Evolutionary conservation across 208 protist genomes (phyloP).

Genomic region (Leishmania martiniquensis): DNA sequence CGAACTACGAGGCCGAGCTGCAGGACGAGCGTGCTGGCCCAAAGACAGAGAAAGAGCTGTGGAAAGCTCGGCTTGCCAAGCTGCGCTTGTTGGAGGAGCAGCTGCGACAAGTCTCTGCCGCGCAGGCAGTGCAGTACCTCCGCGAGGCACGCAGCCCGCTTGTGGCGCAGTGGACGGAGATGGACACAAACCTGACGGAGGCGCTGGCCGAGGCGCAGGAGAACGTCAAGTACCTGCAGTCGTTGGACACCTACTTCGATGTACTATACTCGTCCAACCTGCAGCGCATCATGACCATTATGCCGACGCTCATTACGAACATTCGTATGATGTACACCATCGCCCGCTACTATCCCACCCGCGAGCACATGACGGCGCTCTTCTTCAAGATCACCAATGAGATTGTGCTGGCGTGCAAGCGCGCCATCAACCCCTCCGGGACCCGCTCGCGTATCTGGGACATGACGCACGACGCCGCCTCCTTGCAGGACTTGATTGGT

Average conservation of each 20-base stretch:
- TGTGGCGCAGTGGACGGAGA: conserved; percentile 88
- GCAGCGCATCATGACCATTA: conserved; percentile 92
- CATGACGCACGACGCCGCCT: conserved; percentile 74
- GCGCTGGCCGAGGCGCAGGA: conserved; percentile 98
- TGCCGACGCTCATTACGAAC: conserved; percentile 96
- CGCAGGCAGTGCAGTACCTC: conserved; percentile 91
- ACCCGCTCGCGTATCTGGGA: conserved; percentile 93
- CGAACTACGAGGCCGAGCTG: conserved; percentile 92
- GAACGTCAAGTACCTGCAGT: conserved; percentile 98
- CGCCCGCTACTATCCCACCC: conserved; percentile 96
- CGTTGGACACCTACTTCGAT: conserved; percentile 97
- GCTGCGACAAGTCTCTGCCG: conserved; percentile 73
- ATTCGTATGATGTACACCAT: conserved; percentile 98
- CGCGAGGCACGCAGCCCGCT: conserved; percentile 81
- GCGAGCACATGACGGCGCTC: conserved; percentile 95
- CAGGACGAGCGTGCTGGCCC: conserved; percentile 91
- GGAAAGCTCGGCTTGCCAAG: conserved; percentile 93
- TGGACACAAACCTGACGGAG: conserved; percentile 93
- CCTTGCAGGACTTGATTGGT: conserved; percentile 78
- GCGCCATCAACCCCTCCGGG: conserved; percentile 91
- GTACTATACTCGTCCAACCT: conserved; percentile 95
- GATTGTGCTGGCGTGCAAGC: conserved; percentile 95
- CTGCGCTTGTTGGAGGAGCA: conserved; percentile 93
- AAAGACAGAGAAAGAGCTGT: conserved; percentile 95
- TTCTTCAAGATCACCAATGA: conserved; percentile 98